Evolutionary conservation across 2,329 filamentous ascomycete species (phyloP).

Genomic region (Catunica adiposa): DNA sequence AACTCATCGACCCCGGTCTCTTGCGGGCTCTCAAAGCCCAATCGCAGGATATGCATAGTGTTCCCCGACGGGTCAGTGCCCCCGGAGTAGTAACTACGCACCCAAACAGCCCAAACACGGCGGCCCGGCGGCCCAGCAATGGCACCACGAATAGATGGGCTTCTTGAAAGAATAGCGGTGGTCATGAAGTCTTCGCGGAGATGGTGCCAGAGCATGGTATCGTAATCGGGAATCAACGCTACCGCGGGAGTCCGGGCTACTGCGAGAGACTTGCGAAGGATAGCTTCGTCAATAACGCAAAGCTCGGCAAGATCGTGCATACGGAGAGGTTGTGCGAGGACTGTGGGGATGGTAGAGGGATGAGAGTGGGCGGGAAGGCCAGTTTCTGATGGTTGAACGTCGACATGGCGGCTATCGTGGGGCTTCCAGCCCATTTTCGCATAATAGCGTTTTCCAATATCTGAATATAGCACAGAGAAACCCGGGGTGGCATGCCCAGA

Average conservation of each 20-base stretch:
- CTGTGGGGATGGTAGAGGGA: slow-evolving; percentile 16
- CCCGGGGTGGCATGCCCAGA: slow-evolving; percentile 23
- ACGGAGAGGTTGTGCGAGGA: slow-evolving; percentile 30
- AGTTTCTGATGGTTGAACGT: slow-evolving; percentile 31
- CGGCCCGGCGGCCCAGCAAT: slow-evolving; percentile 33
- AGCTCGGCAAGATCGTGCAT: slow-evolving; percentile 44
- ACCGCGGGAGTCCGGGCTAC: slow-evolving; percentile 26
- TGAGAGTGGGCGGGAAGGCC: slow-evolving; percentile 14
- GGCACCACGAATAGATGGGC: slow-evolving; percentile 52
- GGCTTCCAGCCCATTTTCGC: slow-evolving; percentile 59
- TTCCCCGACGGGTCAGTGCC: slow-evolving; percentile 40
- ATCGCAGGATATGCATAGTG: slow-evolving; percentile 49
- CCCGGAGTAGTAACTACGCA: slow-evolving; percentile 43
- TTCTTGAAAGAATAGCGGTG: slow-evolving; percentile 36
- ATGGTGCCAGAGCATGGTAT: slow-evolving; percentile 60
- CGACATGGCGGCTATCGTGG: slow-evolving; percentile 56
- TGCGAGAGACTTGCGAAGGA: slow-evolving; percentile 39
- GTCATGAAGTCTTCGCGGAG: slow-evolving; percentile 67
- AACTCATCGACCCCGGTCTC: slow-evolving; percentile 27
- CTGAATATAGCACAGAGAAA: slow-evolving; percentile 73
- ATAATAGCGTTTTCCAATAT: slow-evolving; percentile 76
- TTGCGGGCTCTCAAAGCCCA: slow-evolving; percentile 46
- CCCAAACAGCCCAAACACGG: slow-evolving; percentile 59
- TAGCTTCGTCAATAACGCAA: slow-evolving; percentile 45
- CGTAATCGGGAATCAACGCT: slow-evolving; percentile 38